Evolutionary conservation across 441 rosid genomes (phyloP), one percentile per base, ranked within the genome.

Genomic region (Theobroma grandiflorum): DNA sequence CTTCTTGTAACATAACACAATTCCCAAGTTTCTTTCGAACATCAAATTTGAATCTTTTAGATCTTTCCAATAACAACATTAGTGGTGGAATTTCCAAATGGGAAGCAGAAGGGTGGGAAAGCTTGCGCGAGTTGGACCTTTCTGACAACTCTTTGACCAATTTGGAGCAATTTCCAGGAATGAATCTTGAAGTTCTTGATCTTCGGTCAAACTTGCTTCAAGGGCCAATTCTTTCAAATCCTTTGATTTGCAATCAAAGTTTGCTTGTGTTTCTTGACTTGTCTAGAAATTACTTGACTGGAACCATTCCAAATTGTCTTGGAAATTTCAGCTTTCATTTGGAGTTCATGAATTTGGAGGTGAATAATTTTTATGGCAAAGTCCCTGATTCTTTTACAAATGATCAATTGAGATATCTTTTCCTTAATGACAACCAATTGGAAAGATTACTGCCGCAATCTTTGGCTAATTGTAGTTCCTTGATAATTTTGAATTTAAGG

Each of bases 211-310:
- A 84, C 69, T 45, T 11, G 49, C 53, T 81, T 2, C 70, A 80
- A 64, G 84, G 85, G 15, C 45, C 72, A 6, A 3, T 64, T 11
- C 64, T 6, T 1, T 8, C 58, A 8, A 75, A 71, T 49, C 14
- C 16, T 38, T 40, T 3, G 1, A 42, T 87, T n/a, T 85, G 85
- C 63, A 31, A 79, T 2, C 35, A 64, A 16, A 73, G 55, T 0
- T 78, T 26, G 5, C 57, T 85, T 0, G 14, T 40, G 6, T 55
- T 77, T 55, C 59, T 85, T 3, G 87, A 83, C 61, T 65, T 85
- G 65, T 80, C 85, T 0, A 12, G 20, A 14, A 81, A 79, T 52
- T 49, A 38, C 61, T 78, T 83, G 15, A 40, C 14, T 1, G 83
- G 85, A 8, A 69, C 11, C 1, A 79, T 85, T 20, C 85, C 85